Conservation (phyloP, 2,329 filamentous ascomycete genomes). For the Ophiocordyceps camponoti-floridani region DNA sequence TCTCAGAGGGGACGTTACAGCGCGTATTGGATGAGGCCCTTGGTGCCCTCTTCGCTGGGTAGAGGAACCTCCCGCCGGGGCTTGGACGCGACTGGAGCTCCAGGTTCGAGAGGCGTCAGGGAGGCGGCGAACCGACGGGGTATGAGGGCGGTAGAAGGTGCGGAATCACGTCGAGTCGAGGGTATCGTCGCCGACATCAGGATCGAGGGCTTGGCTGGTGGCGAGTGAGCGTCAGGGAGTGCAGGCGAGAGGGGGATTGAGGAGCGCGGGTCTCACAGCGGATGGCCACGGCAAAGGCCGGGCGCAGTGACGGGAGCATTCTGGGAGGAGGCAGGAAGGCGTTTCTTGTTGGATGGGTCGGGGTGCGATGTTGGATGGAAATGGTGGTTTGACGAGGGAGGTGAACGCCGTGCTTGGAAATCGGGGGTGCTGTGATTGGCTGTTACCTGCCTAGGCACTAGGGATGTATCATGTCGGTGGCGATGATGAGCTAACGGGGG, state of each 20-base stretch:
- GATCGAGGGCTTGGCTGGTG: neutral
- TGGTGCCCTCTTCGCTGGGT: conserved; percentile 61
- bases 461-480: neutral
- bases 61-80: conserved; percentile 55
- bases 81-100: conserved; percentile 30
- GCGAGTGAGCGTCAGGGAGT: neutral
- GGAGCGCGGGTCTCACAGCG: conserved; percentile 19
- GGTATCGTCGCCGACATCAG: conserved; percentile 33
- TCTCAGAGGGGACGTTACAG: conserved; percentile 39
- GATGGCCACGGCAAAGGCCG: conserved; percentile 32
- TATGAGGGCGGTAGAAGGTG: conserved; percentile 43
- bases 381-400: neutral
- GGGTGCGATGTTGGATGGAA: neutral
- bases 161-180: conserved; percentile 34
- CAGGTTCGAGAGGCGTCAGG: conserved; percentile 32
- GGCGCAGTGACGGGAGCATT: conserved; percentile 32
- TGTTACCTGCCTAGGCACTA: too few species aligned
- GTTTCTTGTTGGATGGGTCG: neutral
- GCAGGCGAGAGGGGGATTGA: conserved; percentile 2
- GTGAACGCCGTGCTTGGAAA: neutral
- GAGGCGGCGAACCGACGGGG: conserved; percentile 45
- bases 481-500: conserved; percentile 2
- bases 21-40: conserved; percentile 69
- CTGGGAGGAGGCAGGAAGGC: conserved; percentile 3
- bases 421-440: conserved; percentile 1